Evolutionary conservation across 345 rosid species (phyloP).

Genomic region (Acer saccharum): DNA sequence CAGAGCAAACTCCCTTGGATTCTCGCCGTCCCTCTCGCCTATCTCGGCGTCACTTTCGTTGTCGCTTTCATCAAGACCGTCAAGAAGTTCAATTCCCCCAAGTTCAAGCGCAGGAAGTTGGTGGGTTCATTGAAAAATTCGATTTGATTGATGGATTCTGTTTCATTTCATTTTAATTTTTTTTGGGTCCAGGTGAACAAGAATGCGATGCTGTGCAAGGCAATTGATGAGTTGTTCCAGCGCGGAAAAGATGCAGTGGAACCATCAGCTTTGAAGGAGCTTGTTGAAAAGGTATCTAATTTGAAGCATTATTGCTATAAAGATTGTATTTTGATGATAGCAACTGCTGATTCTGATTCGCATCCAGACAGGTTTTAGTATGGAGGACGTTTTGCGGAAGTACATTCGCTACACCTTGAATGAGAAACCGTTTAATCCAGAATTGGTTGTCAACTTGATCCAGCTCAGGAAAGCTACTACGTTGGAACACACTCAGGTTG

Average conservation of each 20-base stretch:
- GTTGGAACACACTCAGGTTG: constrained; percentile 69
- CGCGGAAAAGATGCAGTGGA: constrained; percentile 54
- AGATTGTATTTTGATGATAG: constrained; percentile 36
- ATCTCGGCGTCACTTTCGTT: constrained; percentile 69
- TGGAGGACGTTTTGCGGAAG: constrained; percentile 88
- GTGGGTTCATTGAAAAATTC: constrained; percentile 30
- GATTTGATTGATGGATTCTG: not conserved
- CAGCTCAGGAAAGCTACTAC: constrained; percentile 73
- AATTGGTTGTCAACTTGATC: constrained; percentile 65
- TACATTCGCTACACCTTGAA: constrained; percentile 84
- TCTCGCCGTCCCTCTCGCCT: constrained; percentile 83
- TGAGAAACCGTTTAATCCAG: constrained; percentile 88
- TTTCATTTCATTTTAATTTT: not conserved
- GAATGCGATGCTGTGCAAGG: constrained; percentile 75
- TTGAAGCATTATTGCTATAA: not conserved
- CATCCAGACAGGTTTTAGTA: constrained; percentile 91
- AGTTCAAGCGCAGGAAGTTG: constrained; percentile 63
- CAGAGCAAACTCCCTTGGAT: constrained; percentile 90
- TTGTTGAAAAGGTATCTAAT: constrained; percentile 58
- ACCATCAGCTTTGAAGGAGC: constrained; percentile 51
- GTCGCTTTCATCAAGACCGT: constrained; percentile 84
- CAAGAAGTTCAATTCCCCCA: constrained; percentile 73
- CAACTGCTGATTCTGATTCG: constrained; percentile 23
- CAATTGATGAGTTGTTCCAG: constrained; percentile 70
- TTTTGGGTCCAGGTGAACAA: constrained; percentile 59